Evolutionary conservation across 31 red algal genomes (phyloP), one percentile per base, ranked within the genome.

Genomic region (Odonthalia washingtoniensis): DNA sequence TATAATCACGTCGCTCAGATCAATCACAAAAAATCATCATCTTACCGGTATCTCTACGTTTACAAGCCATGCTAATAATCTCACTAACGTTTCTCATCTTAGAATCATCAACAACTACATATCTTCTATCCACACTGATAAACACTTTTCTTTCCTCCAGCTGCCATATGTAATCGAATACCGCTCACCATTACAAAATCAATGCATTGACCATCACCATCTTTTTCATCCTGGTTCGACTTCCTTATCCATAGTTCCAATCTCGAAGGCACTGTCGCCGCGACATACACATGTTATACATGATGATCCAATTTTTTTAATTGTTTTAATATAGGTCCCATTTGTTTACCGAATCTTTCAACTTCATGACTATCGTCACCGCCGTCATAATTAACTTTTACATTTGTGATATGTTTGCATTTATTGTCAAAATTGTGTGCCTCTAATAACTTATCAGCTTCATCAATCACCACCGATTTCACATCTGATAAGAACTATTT

Each of bases 11-110:
- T 37, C 88, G 69, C 52, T 84, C 46, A 18, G 28, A 61, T 0
- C 70, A 43, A 65, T 92, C 80, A 60, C 90, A 92, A 65, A 92
- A 92, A 40, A 92, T 70, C 18, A 92, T 28, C 5, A 92, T 42
- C 60, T 80, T 66, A 3, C 78, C 87, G 2, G 70, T 3, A 33
- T 74, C 65, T 38, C 43, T n/a, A 0, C 77, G n/a, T n/a, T n/a
- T n/a, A n/a, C n/a, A n/a, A n/a, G n/a, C n/a, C n/a, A n/a, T n/a
- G n/a, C n/a, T n/a, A 26, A 6, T 44, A 4, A 90, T 63, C 28
- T 87, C 91, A 5, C 80, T 40, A 1, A 72, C 35, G 43, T 82
- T 87, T 33, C 31, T 39, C 64, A 82, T 31, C 70, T 87, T 83
- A 21, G 78, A 70, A 36, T 80, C 78, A 36, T 80, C 76, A 9